Evolutionary conservation across 305 asterid species (phyloP).

Genomic region (Fraxinus sp.): DNA sequence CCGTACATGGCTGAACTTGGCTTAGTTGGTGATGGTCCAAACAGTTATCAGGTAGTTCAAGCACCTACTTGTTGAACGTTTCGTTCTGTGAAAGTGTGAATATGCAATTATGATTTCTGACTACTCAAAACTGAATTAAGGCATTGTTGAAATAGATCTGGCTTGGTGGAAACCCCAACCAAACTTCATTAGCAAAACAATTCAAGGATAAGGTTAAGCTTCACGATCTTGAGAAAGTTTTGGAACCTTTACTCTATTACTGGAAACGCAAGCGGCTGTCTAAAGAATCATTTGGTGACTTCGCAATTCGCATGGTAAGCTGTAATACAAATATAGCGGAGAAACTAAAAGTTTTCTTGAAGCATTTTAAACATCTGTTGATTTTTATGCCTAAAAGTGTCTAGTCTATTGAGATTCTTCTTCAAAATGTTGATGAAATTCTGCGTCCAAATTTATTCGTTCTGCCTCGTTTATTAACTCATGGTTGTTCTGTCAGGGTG

Average conservation of each 20-base stretch:
- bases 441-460: neutral
- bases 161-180: slow-evolving; percentile 91
- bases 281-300: slow-evolving; percentile 85
- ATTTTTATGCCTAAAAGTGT: neutral
- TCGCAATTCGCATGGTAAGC: slow-evolving; percentile 76
- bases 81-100: neutral
- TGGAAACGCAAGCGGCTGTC: slow-evolving; percentile 77
- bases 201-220: slow-evolving; percentile 87
- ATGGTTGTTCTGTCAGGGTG: slow-evolving; percentile 51
- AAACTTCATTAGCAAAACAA: slow-evolving; percentile 62
- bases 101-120: neutral
- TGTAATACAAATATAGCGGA: slow-evolving; percentile 3
- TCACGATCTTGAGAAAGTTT: slow-evolving; percentile 81
- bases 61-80: slow-evolving; percentile 2
- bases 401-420: neutral
- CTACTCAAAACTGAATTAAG: neutral
- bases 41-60: slow-evolving; percentile 76
- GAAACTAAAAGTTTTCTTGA: neutral
- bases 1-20: slow-evolving; percentile 99
- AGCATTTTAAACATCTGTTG: neutral
- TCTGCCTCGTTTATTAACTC: neutral
- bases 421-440: neutral
- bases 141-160: slow-evolving; percentile 52
- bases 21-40: slow-evolving; percentile 92
- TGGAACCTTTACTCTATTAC: slow-evolving; percentile 82